These are phyloP conservation scores for Curvularia lunata DNA, from an alignment of 2,329 filamentous ascomycete species.

Conservation along the genomic window DNA sequence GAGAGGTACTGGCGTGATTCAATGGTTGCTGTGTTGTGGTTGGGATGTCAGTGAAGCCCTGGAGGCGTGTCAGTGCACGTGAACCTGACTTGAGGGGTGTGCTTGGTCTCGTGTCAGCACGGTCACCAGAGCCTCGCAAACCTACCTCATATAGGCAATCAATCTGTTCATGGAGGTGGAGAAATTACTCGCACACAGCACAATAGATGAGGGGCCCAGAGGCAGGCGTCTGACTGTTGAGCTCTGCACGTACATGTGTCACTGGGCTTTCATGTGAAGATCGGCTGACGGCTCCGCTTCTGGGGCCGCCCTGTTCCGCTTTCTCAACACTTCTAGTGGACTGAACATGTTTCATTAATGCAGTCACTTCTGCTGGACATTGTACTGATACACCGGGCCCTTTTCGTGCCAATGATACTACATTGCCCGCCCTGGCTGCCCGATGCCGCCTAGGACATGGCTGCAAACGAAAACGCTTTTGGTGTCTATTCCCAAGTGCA, in stretches of 20 bases:
- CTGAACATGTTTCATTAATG: conserved; percentile 33
- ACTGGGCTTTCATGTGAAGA: conserved; percentile 38
- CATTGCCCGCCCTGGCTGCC: conserved; percentile 20
- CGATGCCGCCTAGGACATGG: conserved; percentile 25
- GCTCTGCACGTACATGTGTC: conserved; percentile 18
- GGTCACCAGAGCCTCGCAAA: conserved; percentile 25
- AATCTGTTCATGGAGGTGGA: conserved; percentile 15
- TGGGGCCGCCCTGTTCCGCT: conserved; percentile 22
- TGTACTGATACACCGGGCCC: conserved; percentile 23
- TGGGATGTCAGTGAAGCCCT: conserved; percentile 29
- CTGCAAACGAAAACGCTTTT: conserved; percentile 26
- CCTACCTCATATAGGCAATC: conserved; percentile 34
- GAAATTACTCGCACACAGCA: conserved; percentile 5
- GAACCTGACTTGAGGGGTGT: conserved; percentile 18
- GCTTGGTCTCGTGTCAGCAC: conserved; percentile 25
- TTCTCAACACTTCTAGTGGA: conserved; percentile 24
- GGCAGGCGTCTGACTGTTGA: conserved; percentile 18
- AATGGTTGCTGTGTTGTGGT: conserved; percentile 33
- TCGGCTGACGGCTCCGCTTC: conserved; percentile 26
- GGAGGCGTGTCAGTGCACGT: conserved; percentile 33
- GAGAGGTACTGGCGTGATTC: conserved; percentile 18
- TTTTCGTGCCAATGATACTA: conserved; percentile 22
- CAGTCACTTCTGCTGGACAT: conserved; percentile 28
- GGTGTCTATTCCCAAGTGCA: conserved; percentile 36
- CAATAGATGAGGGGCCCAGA: conserved; percentile 18